Base-by-base conservation (phyloP, 2,329 filamentous ascomycete genomes). In the Pseudogymnoascus sp. region DNA sequence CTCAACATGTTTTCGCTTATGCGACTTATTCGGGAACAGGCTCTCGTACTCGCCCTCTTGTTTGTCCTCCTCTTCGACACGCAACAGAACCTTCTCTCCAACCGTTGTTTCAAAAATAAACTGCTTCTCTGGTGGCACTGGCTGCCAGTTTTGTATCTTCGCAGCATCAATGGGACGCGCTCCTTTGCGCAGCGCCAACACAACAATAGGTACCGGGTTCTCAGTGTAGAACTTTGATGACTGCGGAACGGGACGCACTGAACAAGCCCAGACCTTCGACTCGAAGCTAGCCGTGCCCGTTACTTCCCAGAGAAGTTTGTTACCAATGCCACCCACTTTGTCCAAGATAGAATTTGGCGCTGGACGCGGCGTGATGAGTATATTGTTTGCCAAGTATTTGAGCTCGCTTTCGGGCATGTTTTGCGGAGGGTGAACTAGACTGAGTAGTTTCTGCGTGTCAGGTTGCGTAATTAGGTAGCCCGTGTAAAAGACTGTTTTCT, bases 401-500 rank as follows among this genome's bases (percentile, higher is more conserved):
- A 96, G 77, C 59, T 95, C 90, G 59, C 83, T 80, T 58, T 88
- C 85, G 28, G 85, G 79, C 60, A 86, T 76, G 62, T 82, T 81
- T 3, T 78, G 70, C 3, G 87, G 87, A 18, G 90, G 77, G 59
- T 85, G 74, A 30, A 86, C 85, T n/a, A 96, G 80, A 5, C 82
- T 81, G 61, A 89, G 82, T 37, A 97, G 79, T 61, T 83, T 85
- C 69, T 89, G 83, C 2, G 87, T 87, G 72, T 94, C 90, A 25
- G 83, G 78, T 57, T 85, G 79, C 39, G 80, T 80, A 66, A 99
- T 87, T 74, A 96, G 84, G 74, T 99, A 97, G 58, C 90, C 91
- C 1, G 94, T 97, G 75, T 93, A 97, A 74, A 92, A 91, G 58
- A 96, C 87, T 1, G 86, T 90, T 71, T 92, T 92, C 73, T 90